Base-by-base conservation (phyloP, 192 early-diverging fungal genomes). In the Gigaspora rosea region DNA sequence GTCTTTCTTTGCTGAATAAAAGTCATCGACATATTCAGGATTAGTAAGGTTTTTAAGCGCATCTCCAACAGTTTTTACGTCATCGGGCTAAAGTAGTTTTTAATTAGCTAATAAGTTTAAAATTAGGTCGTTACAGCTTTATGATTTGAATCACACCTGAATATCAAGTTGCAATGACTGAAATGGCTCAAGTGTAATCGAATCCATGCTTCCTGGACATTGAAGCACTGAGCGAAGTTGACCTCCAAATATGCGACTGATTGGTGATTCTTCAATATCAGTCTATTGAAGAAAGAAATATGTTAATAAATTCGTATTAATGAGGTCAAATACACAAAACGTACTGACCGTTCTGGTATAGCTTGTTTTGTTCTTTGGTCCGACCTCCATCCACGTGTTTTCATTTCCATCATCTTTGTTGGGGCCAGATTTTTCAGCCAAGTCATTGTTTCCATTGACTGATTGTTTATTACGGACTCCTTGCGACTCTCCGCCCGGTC, bases 351-450 rank as follows among this genome's bases (percentile, higher is more conserved):
- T 79, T 66, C 90, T 90, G 61, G 90, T 90, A 80, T 81, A 86
- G 8, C 86, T 83, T 4, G 88, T 87, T 85, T 90, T 92, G 82
- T 96, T 94, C 64, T 95, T 95, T 0, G 80, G 87, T 3, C 97
- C 97, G 10, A 99, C 97, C 81, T 98, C 95, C 58, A 93, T 74
- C 98, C 98, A 98, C 8, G 81, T 88, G 13, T 89, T 86, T 8
- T 66, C 57, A 47, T 57, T 33, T 15, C 3, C 12, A 32, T n/a
- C 35, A 2, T 18, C 36, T 50, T 56, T 57, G 22, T 46, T n/a
- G 27, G 69, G 49, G 47, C 67, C 52, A 57, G 15, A 41, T 33
- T 64, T 22, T 11, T 22, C 27, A 59, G 22, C 3, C 33, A 18
- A 35, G n/a, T 66, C 15, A 66, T 16, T 35, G 4, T 56, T 13